Percentiles rank a stretch among this genome's conserved stretches.
phyloP scores from a whole-genome alignment of 2,329 filamentous ascomycete species.

The Ceratocystis harringtonii region DNA sequence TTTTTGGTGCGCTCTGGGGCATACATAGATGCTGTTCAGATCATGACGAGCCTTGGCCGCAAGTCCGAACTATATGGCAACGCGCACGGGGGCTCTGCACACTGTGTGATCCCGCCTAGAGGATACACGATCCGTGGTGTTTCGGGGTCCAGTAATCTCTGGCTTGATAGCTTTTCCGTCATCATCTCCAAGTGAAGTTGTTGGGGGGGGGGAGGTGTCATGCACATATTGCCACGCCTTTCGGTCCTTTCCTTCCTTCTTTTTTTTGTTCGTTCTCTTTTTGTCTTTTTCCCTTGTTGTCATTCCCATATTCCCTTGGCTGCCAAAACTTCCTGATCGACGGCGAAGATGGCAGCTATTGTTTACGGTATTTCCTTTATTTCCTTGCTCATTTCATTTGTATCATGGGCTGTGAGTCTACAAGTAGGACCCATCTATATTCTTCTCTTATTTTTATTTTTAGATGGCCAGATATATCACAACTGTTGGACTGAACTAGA shows the following conservation, averaged over 20 bases:
- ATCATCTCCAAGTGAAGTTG: conserved; percentile 35
- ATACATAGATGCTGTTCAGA: conserved; percentile 79
- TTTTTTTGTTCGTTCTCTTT: background rate
- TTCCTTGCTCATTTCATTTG: background rate
- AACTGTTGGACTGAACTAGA: background rate
- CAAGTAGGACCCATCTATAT: background rate
- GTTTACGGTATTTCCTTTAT: background rate
- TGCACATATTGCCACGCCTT: background rate
- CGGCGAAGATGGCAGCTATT: background rate
- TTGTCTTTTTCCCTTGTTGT: conserved; percentile 1
- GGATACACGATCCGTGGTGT: conserved; percentile 83
- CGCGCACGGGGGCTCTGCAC: conserved; percentile 64
- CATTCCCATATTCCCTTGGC: background rate
- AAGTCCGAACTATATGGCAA: conserved; percentile 79
- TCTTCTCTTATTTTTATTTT: background rate
- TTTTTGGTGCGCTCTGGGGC: conserved; percentile 67
- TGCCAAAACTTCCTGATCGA: background rate
- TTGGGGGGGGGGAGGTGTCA: background rate
- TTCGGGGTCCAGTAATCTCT: conserved; percentile 62
- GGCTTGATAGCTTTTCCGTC: conserved; percentile 75
- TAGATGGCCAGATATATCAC: background rate
- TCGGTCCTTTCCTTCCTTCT: background rate
- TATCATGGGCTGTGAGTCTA: background rate
- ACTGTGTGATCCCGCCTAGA: conserved; percentile 65
- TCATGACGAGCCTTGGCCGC: conserved; percentile 77